Evolutionary conservation across 306 rosid species (phyloP), one percentile per base, ranked within the genome.

Genomic region (Cajanus cajan): DNA sequence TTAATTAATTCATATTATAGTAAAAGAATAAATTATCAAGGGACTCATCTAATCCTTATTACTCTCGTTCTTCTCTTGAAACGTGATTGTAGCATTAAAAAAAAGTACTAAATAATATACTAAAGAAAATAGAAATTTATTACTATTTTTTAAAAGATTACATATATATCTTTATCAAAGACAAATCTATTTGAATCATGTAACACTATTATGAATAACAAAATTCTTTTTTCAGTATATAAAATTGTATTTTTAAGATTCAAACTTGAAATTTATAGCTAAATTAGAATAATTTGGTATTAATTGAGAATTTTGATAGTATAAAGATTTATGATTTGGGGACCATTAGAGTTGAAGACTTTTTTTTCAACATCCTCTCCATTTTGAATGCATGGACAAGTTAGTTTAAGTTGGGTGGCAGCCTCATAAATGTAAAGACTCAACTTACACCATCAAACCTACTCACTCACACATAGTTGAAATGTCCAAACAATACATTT

Each of bases 401-500:
- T 84, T 76, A 48, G 84, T 34, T 61, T 75, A 71, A 65, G 81
- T 82, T 78, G 64, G 88, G 86, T 63, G 75, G 74, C 79, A 79
- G 39, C 39, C 85, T 68, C 83, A 79, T 85, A 51, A 79, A 79
- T 85, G 76, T 40, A 39, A 66, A 80, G 76, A 39, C 52, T 69
- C 70, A 66, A 78, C 83, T 48, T 24, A 65, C 39, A 51, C 82
- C 88, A 59, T 72, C 90, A 67, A 72, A 68, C 85, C 85, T 72
- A 62, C 83, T 79, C 88, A 34, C n/a, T n/a, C 31, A 72, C 18
- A 7, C 52, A 65, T 37, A 37, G 41, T 63, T 81, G 80, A 68
- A 81, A 28, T 77, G 66, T 77, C 66, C 51, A 80, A 73, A 15
- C n/a, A 71, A 18, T 43, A 34, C 68, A 48, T 28, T 6, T 6